Evolutionary conservation across 352 stramenopile species (phyloP).

Genomic region (Phytophthora cajani): DNA sequence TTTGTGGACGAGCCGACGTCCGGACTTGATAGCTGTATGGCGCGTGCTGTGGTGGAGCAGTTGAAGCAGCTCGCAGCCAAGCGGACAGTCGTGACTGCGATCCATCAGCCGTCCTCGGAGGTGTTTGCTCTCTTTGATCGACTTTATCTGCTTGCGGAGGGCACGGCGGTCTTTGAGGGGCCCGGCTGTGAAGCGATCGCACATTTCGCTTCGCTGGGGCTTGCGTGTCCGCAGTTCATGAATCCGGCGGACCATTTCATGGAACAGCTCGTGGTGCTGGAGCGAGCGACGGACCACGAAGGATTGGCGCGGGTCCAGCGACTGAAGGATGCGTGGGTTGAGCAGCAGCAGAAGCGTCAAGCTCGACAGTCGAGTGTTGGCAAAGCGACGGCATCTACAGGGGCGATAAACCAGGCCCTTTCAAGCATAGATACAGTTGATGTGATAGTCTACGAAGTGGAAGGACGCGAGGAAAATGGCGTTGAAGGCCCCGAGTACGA

Average conservation of each 20-base stretch:
- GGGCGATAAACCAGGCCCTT: conserved; percentile 4
- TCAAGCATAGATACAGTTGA: conserved; percentile 11
- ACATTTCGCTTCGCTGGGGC: conserved; percentile 42
- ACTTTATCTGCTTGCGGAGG: conserved; percentile 47
- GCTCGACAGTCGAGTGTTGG: neutral
- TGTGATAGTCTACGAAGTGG: conserved; percentile 36
- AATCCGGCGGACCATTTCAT: conserved; percentile 62
- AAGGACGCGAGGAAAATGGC: conserved; percentile 19
- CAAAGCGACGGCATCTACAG: neutral
- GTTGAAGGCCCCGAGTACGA: neutral
- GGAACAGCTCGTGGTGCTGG: conserved; percentile 52
- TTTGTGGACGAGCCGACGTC: conserved; percentile 86
- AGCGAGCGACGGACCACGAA: conserved; percentile 36
- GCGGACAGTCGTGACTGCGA: conserved; percentile 85
- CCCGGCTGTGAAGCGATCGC: conserved; percentile 32
- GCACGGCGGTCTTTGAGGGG: conserved; percentile 44
- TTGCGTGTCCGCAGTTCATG: conserved; percentile 47
- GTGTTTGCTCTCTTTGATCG: conserved; percentile 50
- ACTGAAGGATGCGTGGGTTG: conserved; percentile 37
- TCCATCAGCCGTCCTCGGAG: conserved; percentile 81
- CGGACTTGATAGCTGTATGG: conserved; percentile 58
- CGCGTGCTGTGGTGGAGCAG: conserved; percentile 47
- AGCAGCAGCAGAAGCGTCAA: conserved; percentile 15
- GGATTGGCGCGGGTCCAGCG: conserved; percentile 38
- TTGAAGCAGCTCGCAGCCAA: conserved; percentile 65